Evolutionary conservation across 2,329 filamentous ascomycete species (phyloP).

Genomic region (Setomelanomma holmii): DNA sequence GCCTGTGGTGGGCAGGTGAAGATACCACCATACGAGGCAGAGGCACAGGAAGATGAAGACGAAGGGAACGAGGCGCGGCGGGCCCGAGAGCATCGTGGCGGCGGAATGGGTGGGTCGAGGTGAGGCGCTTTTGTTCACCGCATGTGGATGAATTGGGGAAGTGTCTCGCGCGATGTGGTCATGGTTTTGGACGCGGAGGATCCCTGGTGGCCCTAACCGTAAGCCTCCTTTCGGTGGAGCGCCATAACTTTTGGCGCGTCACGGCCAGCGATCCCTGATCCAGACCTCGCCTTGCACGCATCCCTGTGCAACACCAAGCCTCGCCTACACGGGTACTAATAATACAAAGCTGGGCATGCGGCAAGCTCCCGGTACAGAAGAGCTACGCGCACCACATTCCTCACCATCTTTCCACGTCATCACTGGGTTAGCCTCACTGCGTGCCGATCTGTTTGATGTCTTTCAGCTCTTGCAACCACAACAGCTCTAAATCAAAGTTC

Average conservation of each 20-base stretch:
- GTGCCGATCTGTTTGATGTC: background rate
- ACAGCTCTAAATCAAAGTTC: no score
- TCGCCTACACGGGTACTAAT: conserved; percentile 4
- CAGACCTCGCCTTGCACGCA: background rate
- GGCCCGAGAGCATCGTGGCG: conserved; percentile 45
- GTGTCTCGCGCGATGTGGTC: conserved; percentile 4
- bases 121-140: conserved; percentile 10
- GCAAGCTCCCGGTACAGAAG: background rate
- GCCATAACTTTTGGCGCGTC: conserved; percentile 4
- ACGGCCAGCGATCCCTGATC: conserved; percentile 4
- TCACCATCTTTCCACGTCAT: background rate
- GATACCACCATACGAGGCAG: conserved; percentile 41
- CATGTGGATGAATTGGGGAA: conserved; percentile 8
- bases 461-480: background rate
- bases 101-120: conserved; percentile 11
- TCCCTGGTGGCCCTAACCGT: background rate
- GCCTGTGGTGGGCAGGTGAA: conserved; percentile 18
- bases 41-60: conserved; percentile 35
- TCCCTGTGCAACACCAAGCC: background rate
- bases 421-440: background rate
- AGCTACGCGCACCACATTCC: background rate
- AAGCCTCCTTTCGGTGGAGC: conserved; percentile 4
- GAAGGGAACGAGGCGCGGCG: conserved; percentile 41
- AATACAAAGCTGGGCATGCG: background rate
- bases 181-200: background rate